phyloP scores from a whole-genome alignment of 495 filamentous ascomycete species.

The Penicillium angulare region DNA sequence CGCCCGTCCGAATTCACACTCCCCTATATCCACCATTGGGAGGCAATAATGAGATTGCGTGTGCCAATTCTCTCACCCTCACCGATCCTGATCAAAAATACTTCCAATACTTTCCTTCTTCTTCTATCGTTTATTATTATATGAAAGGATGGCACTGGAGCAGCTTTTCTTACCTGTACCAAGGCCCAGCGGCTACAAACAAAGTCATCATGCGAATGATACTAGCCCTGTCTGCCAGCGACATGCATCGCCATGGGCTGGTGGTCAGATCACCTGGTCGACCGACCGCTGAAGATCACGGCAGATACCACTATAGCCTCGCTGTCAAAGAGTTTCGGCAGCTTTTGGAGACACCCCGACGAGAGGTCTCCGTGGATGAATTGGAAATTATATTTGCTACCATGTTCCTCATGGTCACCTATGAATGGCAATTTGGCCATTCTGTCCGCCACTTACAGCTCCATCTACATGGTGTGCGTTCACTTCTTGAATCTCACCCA shows the following conservation, averaged over 20 bases:
- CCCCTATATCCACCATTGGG: conserved; percentile 30
- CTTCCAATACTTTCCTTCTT: conserved; percentile 44
- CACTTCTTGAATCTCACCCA: conserved; percentile 38
- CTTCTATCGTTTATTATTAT: conserved; percentile 41
- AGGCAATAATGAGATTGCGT: conserved; percentile 20
- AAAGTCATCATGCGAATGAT: conserved; percentile 48
- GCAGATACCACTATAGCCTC: conserved; percentile 40
- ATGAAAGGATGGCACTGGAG: conserved; percentile 47
- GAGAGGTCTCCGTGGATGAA: conserved; percentile 27
- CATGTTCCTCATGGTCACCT: conserved; percentile 43
- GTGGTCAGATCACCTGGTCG: conserved; percentile 27
- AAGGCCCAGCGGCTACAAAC: conserved; percentile 35
- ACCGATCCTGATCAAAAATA: conserved; percentile 38
- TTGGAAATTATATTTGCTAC: conserved; percentile 41
- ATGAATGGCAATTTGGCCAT: conserved; percentile 45
- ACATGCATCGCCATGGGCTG: conserved; percentile 41
- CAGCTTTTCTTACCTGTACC: conserved; percentile 40
- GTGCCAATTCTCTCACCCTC: conserved; percentile 38
- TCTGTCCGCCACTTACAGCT: conserved; percentile 41
- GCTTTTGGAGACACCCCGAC: conserved; percentile 33
- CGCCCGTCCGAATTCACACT: conserved; percentile 6
- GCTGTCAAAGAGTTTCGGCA: conserved; percentile 46
- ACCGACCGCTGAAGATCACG: conserved; percentile 37
- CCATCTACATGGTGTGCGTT: conserved; percentile 42
- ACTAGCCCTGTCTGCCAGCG: conserved; percentile 37